Evolutionary conservation across 768 basidiomycete species (phyloP), one percentile per base, ranked within the genome.

Genomic region (Russula sp.): DNA sequence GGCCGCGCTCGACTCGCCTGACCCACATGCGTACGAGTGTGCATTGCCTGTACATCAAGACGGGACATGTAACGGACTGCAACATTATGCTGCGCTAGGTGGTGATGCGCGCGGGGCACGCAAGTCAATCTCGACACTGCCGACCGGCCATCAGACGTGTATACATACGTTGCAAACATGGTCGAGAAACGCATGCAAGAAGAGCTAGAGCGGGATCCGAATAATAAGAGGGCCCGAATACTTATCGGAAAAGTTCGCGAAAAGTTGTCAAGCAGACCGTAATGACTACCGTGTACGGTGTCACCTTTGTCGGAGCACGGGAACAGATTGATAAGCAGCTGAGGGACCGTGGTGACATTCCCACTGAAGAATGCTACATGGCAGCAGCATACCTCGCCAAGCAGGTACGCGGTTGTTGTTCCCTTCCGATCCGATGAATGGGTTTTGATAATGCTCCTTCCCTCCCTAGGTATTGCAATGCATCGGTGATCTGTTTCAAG

Each of bases 221-320:
- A 81, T 11, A 62, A 77, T 26, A 72, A 77, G 59, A 75, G 78
- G 60, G 96, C 94, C 0, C 65, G 76, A 55, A 68, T 90, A 67
- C 79, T 96, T 30, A 59, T 79, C 48, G 92, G 91, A 36, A 92
- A 92, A 75, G 81, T 99, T 81, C 92, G 22, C 78, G 97, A 26
- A 98, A 99, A 76, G 88, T 97, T 20, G 96, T 99, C 69, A 99
- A 99, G 80, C 96, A 98, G 79, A 98, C 97, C 26, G 92, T 98
- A 68, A 99, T 99, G 97, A 99, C 96, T 0, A 98, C 96, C 3
- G 96, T 98, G 38, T 98, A 98, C 72, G 96, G 97, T 24, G 95
- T 99, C 18, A 99, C 97, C 0, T 95, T 87, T 76, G 78, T 98
- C 59, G 97, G 97, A 40, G 97, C 97, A 24, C 84, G 93, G 49